A percentile compares a stretch with the other conserved stretches of the same genome.
Evolutionary conservation across 2,329 filamentous ascomycete genomes (phyloP).

Genomic region (Neofusicoccum cordaticola): DNA sequence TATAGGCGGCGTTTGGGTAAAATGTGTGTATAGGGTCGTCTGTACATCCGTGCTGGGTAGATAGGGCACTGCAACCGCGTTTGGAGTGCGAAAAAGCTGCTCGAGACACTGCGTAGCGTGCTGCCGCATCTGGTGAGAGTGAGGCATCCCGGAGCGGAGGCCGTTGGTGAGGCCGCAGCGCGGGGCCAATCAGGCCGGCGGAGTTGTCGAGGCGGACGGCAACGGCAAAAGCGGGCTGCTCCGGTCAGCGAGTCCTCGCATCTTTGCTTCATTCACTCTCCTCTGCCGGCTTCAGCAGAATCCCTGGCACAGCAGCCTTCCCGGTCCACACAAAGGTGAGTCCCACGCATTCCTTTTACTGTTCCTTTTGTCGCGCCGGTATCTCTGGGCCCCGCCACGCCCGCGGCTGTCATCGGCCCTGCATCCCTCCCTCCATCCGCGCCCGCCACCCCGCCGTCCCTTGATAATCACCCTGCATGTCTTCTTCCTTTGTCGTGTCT

Average conservation of each 20-base stretch:
- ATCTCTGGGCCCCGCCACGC: neutral
- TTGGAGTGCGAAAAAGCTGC: neutral
- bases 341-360: neutral
- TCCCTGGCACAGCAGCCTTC: neutral
- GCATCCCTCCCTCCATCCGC: neutral
- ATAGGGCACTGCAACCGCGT: neutral
- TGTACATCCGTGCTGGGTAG: conserved; percentile 1
- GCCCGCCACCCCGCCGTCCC: neutral
- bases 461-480: neutral
- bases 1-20: conserved; percentile 4
- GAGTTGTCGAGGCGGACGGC: neutral
- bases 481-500: no score
- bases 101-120: neutral
- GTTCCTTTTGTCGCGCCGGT: neutral
- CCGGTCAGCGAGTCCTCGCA: neutral
- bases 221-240: conserved; percentile 1
- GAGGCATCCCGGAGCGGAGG: neutral
- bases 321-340: neutral
- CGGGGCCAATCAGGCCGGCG: neutral
- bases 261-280: neutral
- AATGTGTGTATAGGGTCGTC: neutral
- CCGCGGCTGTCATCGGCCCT: conserved; percentile 1
- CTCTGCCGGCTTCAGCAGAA: neutral
- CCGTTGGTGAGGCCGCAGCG: neutral
- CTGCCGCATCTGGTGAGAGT: neutral